Evolutionary conservation across 495 filamentous ascomycete genomes (phyloP).

Genomic region (Penicillium egyptiacum): DNA sequence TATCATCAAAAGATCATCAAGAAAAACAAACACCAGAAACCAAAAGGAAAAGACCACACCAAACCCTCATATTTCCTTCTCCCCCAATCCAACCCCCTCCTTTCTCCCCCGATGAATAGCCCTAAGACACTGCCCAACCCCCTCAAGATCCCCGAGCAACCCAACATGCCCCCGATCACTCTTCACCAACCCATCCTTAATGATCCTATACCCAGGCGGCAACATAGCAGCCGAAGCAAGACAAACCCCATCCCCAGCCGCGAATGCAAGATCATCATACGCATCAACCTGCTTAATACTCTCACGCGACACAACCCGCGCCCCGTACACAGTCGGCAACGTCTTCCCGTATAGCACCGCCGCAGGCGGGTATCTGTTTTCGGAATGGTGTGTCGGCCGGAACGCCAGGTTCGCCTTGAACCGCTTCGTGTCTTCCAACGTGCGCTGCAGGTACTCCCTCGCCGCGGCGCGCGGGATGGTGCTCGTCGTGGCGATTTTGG

Average conservation of each 20-base stretch:
- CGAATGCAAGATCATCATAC: conserved; percentile 87
- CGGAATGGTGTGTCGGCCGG: conserved; percentile 53
- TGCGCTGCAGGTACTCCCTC: conserved; percentile 73
- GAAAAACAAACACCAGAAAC: neutral
- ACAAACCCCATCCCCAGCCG: conserved; percentile 86
- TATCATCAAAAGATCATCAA: conserved; percentile 22
- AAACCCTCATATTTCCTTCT: conserved; percentile 1
- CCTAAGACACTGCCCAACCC: conserved; percentile 69
- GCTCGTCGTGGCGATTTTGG: conserved; percentile 41
- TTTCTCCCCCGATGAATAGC: conserved; percentile 64
- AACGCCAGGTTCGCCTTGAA: conserved; percentile 76
- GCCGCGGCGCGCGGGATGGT: conserved; percentile 55
- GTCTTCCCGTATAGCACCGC: conserved; percentile 87
- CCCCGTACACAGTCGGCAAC: conserved; percentile 80
- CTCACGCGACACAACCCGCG: conserved; percentile 64
- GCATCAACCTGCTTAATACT: conserved; percentile 72
- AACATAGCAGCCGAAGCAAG: conserved; percentile 84
- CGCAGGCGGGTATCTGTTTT: conserved; percentile 76
- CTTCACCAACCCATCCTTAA: conserved; percentile 67
- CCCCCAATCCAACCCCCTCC: conserved; percentile 68
- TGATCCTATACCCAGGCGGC: conserved; percentile 73
- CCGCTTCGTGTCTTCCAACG: conserved; percentile 62
- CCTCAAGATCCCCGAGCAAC: conserved; percentile 80
- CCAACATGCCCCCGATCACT: conserved; percentile 85
- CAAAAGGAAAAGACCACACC: neutral